phyloP scores from a whole-genome alignment of 768 basidiomycete genomes.

The Naganishia antarctica region DNA sequence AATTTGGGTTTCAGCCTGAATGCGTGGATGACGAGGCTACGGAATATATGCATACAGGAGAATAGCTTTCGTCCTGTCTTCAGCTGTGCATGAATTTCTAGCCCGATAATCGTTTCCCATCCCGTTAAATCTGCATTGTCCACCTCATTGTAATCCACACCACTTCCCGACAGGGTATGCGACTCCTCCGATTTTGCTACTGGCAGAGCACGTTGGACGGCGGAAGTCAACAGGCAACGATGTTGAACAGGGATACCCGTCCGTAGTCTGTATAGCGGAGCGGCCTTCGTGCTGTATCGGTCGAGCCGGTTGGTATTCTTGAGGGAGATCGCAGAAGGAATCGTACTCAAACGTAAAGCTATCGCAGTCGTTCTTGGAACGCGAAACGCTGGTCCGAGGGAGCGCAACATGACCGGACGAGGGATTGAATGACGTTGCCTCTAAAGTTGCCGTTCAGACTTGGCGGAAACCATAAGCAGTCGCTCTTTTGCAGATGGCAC shows the following conservation, averaged over 20 bases:
- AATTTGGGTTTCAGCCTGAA: conserved; percentile 26
- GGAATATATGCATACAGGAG: conserved; percentile 54
- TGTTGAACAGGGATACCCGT: background rate
- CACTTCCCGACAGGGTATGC: background rate
- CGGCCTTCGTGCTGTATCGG: too few relatives aligned
- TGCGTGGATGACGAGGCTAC: conserved; percentile 33
- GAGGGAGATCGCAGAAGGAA: too few relatives aligned
- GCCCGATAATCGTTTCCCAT: conserved; percentile 84
- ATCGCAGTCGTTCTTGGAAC: too few relatives aligned
- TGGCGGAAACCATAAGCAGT: background rate
- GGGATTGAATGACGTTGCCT: background rate
- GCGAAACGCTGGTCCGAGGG: background rate
- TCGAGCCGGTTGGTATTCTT: too few relatives aligned
- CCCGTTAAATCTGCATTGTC: conserved; percentile 47
- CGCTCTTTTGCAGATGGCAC: too few relatives aligned
- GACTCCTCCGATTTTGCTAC: background rate
- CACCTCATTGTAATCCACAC: background rate
- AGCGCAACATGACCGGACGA: conserved; percentile 5
- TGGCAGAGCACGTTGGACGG: background rate
- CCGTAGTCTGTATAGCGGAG: too few relatives aligned
- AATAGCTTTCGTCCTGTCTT: conserved; percentile 83
- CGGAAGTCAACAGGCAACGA: background rate
- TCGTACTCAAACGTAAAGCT: background rate
- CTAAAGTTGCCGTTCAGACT: background rate
- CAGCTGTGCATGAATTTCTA: conserved; percentile 94